These are phyloP conservation scores for Rhizopogon vesiculosus DNA, from an alignment of 768 basidiomycete genomes.

Conservation along the genomic window DNA sequence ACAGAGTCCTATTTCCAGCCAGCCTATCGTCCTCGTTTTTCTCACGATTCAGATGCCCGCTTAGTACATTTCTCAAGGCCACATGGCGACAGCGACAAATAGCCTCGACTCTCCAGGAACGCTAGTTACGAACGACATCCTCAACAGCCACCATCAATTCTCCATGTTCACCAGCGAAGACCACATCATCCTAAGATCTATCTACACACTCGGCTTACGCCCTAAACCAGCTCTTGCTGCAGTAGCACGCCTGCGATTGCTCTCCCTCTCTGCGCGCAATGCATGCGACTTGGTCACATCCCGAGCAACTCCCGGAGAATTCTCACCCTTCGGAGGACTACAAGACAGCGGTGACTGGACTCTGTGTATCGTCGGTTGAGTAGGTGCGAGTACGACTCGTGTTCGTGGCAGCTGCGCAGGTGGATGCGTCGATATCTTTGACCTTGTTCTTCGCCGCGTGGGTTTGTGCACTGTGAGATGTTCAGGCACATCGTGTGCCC, in stretches of 20 bases:
- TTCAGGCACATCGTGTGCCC: not conserved
- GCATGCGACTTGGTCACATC: slow-evolving; percentile 23
- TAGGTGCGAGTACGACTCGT: slow-evolving; percentile 1
- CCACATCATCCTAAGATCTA: too few relatives aligned
- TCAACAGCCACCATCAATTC: not conserved
- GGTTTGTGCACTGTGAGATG: not conserved
- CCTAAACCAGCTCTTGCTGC: slow-evolving; percentile 2
- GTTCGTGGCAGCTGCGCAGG: slow-evolving; percentile 1
- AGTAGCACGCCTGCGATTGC: slow-evolving; percentile 12
- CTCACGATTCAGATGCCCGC: slow-evolving; percentile 2
- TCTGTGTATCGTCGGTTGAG: slow-evolving; percentile 1
- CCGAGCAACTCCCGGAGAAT: slow-evolving; percentile 27
- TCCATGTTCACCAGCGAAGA: not conserved
- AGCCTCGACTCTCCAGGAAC: too few relatives aligned
- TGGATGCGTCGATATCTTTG: not conserved
- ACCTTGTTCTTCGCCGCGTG: not conserved
- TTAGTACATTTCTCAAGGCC: not conserved
- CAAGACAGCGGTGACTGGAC: not conserved
- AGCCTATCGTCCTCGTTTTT: not conserved
- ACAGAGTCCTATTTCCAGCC: slow-evolving; percentile 13
- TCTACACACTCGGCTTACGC: slow-evolving; percentile 25
- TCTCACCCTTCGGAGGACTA: slow-evolving; percentile 22
- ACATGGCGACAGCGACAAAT: too few relatives aligned
- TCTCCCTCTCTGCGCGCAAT: slow-evolving; percentile 19
- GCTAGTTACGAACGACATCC: too few relatives aligned